Conservation (phyloP, 1,139 yeast species). For the Lodderomyces orthopsilosis region DNA sequence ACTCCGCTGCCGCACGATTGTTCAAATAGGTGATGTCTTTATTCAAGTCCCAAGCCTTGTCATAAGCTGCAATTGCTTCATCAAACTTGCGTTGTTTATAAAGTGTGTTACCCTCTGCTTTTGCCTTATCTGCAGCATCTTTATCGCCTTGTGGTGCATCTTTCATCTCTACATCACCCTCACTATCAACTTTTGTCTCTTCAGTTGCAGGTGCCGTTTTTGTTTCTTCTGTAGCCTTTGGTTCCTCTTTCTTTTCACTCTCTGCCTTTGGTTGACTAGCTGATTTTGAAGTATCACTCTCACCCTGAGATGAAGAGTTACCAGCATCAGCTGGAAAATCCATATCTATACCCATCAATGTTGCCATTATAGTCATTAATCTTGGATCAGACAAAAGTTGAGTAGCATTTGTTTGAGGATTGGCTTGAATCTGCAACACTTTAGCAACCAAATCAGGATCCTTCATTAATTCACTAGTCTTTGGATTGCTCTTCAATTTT, state of each 20-base stretch:
- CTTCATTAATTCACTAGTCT: constrained; percentile 80
- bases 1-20: constrained; percentile 97
- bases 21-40: constrained; percentile 91
- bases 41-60: constrained; percentile 79
- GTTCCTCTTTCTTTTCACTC: constrained; percentile 18
- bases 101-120: constrained; percentile 80
- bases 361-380: constrained; percentile 84
- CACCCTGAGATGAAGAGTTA: constrained; percentile 22
- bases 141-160: constrained; percentile 26
- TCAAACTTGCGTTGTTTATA: constrained; percentile 89
- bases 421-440: constrained; percentile 59
- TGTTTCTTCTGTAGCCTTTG: constrained; percentile 11
- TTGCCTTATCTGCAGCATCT: constrained; percentile 70
- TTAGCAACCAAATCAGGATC: constrained; percentile 83
- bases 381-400: constrained; percentile 76
- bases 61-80: constrained; percentile 84
- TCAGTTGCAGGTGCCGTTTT: constrained; percentile 26
- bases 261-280: constrained; percentile 18
- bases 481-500: constrained; percentile 78
- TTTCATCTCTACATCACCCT: constrained; percentile 35
- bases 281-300: constrained; percentile 15
- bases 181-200: constrained; percentile 15
- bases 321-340: constrained; percentile 39
- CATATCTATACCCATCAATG: constrained; percentile 79
- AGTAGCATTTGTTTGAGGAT: constrained; percentile 72